A percentile compares a stretch with the other conserved stretches of the same genome.
These are phyloP conservation scores for Rubia tinctorum DNA, from an alignment of 305 asterid species.

Conservation along the genomic window DNA sequence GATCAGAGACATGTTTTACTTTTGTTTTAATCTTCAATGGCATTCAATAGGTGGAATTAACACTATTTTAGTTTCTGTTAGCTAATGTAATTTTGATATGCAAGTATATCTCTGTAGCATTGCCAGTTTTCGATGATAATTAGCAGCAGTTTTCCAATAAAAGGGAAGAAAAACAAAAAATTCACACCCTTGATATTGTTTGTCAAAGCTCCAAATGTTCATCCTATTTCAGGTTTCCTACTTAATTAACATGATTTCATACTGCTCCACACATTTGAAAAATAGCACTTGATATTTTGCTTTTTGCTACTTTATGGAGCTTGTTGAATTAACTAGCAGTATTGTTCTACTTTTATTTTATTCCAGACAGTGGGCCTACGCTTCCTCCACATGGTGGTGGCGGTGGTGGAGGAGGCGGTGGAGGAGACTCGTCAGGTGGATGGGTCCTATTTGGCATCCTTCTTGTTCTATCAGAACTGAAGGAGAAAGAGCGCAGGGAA, in stretches of 20 bases:
- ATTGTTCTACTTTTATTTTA: not conserved
- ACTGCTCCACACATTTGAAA: slow-evolving; percentile 3
- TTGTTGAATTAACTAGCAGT: not conserved
- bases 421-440: slow-evolving; percentile 13
- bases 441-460: slow-evolving; percentile 6
- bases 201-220: not conserved
- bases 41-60: not conserved
- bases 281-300: not conserved
- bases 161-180: no score
- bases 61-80: not conserved
- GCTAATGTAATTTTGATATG: no score
- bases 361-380: slow-evolving; percentile 7
- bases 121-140: no score
- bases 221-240: not conserved
- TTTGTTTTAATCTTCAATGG: not conserved
- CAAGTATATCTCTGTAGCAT: no score
- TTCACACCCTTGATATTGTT: not conserved
- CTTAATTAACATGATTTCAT: no score
- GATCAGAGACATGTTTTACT: not conserved
- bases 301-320: not conserved
- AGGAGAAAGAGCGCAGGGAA: slow-evolving; percentile 10
- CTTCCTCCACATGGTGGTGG: slow-evolving; percentile 15
- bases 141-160: no score
- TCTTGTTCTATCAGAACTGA: not conserved
- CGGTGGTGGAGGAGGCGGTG: slow-evolving; percentile 13